phyloP scores from a whole-genome alignment of 768 basidiomycete species.

The Leucocoprinus leucothites region DNA sequence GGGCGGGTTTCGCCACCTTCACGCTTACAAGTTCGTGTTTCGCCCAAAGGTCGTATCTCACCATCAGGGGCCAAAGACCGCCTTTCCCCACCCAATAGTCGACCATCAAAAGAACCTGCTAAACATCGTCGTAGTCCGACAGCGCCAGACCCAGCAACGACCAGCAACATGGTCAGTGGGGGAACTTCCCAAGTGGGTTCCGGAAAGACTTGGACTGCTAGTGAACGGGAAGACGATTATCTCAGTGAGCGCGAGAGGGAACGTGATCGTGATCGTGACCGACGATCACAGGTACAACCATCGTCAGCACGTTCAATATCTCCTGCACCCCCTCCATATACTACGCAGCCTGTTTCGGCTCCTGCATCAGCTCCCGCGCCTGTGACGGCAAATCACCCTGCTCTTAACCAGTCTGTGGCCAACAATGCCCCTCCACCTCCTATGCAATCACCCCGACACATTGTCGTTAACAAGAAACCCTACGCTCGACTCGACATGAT shows the following conservation, averaged over 20 bases:
- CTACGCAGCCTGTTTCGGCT: slow-evolving; percentile 25
- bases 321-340: slow-evolving; percentile 24
- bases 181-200: slow-evolving; percentile 21
- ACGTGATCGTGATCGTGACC: slow-evolving; percentile 11
- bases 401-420: not conserved
- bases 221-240: slow-evolving; percentile 38
- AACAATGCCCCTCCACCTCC: slow-evolving; percentile 18
- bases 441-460: slow-evolving; percentile 36
- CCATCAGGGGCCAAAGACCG: slow-evolving; percentile 25
- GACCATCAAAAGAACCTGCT: slow-evolving; percentile 25
- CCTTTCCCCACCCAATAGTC: slow-evolving; percentile 28
- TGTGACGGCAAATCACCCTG: slow-evolving; percentile 17
- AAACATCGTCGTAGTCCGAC: slow-evolving; percentile 71
- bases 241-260: slow-evolving; percentile 22
- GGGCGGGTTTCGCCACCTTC: slow-evolving; percentile 23
- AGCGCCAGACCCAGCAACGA: slow-evolving; percentile 56
- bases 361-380: slow-evolving; percentile 28
- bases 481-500: slow-evolving; percentile 88
- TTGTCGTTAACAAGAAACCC: slow-evolving; percentile 72
- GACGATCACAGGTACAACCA: slow-evolving; percentile 25
- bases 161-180: slow-evolving; percentile 27
- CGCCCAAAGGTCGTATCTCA: slow-evolving; percentile 28
- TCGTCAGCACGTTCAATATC: slow-evolving; percentile 26
- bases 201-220: slow-evolving; percentile 45
- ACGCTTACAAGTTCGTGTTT: slow-evolving; percentile 20